phyloP scores from a whole-genome alignment of 2,329 filamentous ascomycete species.

The Calonectria honghensis region DNA sequence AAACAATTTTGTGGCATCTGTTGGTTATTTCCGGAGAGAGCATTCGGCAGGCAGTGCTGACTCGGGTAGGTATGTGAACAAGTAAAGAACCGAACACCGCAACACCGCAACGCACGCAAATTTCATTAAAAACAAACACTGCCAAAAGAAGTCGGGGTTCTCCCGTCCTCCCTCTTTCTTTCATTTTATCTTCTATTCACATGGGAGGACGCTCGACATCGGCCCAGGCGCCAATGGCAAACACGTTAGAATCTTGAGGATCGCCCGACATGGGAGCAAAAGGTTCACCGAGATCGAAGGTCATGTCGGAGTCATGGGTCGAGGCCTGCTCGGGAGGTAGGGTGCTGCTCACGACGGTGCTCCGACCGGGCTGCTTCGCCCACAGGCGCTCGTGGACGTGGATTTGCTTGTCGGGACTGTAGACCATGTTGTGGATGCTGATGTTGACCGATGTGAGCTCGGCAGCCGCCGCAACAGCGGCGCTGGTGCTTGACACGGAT shows the following conservation, averaged over 20 bases:
- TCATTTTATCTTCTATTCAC: neutral
- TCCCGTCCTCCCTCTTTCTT: neutral
- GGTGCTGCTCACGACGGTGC: conserved; percentile 37
- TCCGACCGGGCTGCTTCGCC: conserved; percentile 19
- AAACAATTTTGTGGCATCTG: neutral
- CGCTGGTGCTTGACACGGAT: neutral
- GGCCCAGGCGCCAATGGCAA: conserved; percentile 51
- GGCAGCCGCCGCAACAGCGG: too few relatives aligned
- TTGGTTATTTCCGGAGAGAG: neutral
- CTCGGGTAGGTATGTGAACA: neutral
- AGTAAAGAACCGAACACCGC: neutral
- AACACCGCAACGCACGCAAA: neutral
- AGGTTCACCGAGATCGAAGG: conserved; percentile 39
- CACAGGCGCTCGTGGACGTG: conserved; percentile 27
- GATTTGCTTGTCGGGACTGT: neutral
- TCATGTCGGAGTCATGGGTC: conserved; percentile 42
- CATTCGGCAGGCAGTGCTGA: neutral
- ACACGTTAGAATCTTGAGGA: conserved; percentile 41
- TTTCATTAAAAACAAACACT: neutral
- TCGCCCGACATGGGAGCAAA: conserved; percentile 29
- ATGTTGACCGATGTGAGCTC: conserved; percentile 30
- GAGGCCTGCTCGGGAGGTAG: conserved; percentile 35
- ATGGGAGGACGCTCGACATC: conserved; percentile 40
- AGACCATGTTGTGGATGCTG: conserved; percentile 7
- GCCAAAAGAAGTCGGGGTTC: neutral